Evolutionary conservation across 148 eudicot species (phyloP), one percentile per base, ranked within the genome.

Genomic region (Amaranthus hypochondriacus): DNA sequence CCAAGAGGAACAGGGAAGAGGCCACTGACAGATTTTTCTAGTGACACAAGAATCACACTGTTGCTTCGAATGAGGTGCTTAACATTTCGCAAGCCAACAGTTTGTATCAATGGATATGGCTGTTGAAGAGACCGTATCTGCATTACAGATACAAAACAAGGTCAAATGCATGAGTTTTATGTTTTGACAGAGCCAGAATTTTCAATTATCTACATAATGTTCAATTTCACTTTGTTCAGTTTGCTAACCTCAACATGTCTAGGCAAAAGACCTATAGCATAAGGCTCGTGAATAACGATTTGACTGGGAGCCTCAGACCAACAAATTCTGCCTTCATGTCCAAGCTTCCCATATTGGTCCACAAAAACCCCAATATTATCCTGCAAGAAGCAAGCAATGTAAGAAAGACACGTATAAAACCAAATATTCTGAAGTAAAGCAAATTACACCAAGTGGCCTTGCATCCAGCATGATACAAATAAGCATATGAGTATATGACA

Each of bases 1-100:
- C 99, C 99, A 83, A 96, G 84, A 75, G 99, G 99, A 77, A 96
- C 96, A 64, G 99, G 91, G 78, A 96, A 96, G 69, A 96, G 82
- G 71, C 90, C 99, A 67, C 83, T 83, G 76, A 92, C 86, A 81
- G 99, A 92, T 71, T 86, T 85, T 13, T 92, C 97, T 71, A 96
- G 75, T 47, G 91, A 79, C 57, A 89, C 90, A 86, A 92, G 80
- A 71, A 90, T 74, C 54, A 85, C 75, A 77, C 81, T 73, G 48
- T 81, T 78, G 78, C 91, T 90, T 78, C 84, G 83, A 59, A 82
- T 73, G 68, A 96, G 73, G 75, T 81, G 88, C 60, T 91, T 90
- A 72, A 96, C 94, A 80, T 89, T 89, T 56, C 96, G 89, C 69
- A 96, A 87, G 70, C 83, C 97, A 78, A 92, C 87, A 54, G 99